phyloP scores from a whole-genome alignment of 495 filamentous ascomycete genomes.

The Lophiostoma macrostomum region DNA sequence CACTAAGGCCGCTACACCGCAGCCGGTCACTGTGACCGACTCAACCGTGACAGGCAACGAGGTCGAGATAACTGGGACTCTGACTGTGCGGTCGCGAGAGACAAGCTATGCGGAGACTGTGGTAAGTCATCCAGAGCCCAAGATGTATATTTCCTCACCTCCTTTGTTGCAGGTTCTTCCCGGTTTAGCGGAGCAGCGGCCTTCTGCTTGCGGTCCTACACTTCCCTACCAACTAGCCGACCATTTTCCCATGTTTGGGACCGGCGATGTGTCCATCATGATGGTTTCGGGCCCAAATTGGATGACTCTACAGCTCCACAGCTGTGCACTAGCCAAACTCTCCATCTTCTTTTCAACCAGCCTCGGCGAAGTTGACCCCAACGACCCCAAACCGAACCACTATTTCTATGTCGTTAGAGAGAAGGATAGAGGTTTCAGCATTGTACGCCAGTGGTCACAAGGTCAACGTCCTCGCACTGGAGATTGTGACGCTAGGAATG shows the following conservation, averaged over 20 bases:
- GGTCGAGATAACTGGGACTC: too few relatives aligned
- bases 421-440: too few relatives aligned
- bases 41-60: too few relatives aligned
- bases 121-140: too few relatives aligned
- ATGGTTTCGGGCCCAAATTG: background rate
- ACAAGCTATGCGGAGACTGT: too few relatives aligned
- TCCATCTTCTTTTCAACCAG: constrained; percentile 13
- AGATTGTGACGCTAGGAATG: background rate
- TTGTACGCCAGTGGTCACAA: background rate
- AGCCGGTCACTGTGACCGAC: too few relatives aligned
- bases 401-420: background rate
- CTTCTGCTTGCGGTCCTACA: too few relatives aligned
- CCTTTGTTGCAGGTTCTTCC: too few relatives aligned
- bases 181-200: too few relatives aligned
- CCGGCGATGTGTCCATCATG: constrained; percentile 9
- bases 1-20: too few relatives aligned
- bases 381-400: background rate
- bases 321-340: constrained; percentile 13
- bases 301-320: constrained; percentile 16
- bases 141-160: too few relatives aligned
- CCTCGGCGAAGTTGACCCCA: background rate
- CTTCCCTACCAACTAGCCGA: constrained; percentile 3
- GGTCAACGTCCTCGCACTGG: background rate
- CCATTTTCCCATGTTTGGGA: constrained; percentile 5
- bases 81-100: too few relatives aligned